Base-by-base conservation (phyloP, 768 basidiomycete species). In the Collybia nuda region DNA sequence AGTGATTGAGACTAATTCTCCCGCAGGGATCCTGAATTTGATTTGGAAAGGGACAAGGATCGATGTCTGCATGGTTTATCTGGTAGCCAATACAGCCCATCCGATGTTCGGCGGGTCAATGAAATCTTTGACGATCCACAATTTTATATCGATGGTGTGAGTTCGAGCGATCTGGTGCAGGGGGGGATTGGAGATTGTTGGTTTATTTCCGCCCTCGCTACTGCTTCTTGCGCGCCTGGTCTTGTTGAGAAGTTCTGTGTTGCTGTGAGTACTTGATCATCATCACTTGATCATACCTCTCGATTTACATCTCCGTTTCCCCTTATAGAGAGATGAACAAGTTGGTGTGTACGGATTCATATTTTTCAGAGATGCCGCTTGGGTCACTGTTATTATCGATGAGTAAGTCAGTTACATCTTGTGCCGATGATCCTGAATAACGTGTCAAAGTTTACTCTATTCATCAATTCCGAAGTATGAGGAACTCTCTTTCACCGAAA, bases 291-390 rank as follows among this genome's bases (percentile, higher is more conserved):
- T n/a, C 28, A 28, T 5, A 28, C 28, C 28, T 5, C 11, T 28
- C 28, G 11, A 28, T 28, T n/a, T n/a, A n/a, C n/a, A n/a, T n/a
- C n/a, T n/a, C n/a, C n/a, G n/a, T n/a, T n/a, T n/a, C n/a, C n/a
- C n/a, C n/a, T n/a, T n/a, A 60, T 48, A 80, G 77, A 67, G 73
- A 11, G 78, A 82, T 49, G 76, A 80, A 56, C 53, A 72, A 55
- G 74, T 80, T 23, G 80, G 80, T 2, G 71, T 84, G 4, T 84
- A 82, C 53, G 81, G 81, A 1, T 84, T 82, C 60, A 70, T 82
- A 41, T 82, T 84, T 62, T 79, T 74, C 62, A 65, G 78, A 1
- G 80, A 82, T 57, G 63, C 65, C 39, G 64, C 67, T 21, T 82
- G 80, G 80, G 74, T 75, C 12, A 66, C 71, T 14, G 71, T 82